Conservation (phyloP, 345 rosid genomes). For the Gossypium ekmanianum region DNA sequence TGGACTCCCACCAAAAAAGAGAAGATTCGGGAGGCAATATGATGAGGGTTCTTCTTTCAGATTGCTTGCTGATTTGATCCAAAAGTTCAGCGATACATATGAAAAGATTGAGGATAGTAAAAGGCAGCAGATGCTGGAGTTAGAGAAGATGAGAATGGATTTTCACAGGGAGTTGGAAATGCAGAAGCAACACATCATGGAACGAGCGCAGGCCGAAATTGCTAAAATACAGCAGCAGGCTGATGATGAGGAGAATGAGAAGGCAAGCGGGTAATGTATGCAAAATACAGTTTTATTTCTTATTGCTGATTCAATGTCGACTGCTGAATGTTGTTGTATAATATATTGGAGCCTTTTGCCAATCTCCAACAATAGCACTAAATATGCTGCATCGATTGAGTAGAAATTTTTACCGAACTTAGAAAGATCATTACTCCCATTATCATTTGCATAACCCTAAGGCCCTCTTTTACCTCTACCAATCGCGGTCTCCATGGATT, state of each 20-base stretch:
- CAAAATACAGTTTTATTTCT: background rate
- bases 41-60: constrained; percentile 55
- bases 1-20: constrained; percentile 73
- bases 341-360: constrained; percentile 13
- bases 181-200: constrained; percentile 82
- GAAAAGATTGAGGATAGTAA: constrained; percentile 86
- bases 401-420: constrained; percentile 17
- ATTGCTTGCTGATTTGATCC: constrained; percentile 76
- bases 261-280: constrained; percentile 49
- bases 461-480: background rate
- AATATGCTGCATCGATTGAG: constrained; percentile 10
- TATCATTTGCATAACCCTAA: background rate
- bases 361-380: background rate
- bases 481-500: background rate
- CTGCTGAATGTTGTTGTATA: constrained; percentile 30
- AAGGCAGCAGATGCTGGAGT: constrained; percentile 75
- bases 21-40: constrained; percentile 47
- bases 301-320: constrained; percentile 8
- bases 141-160: constrained; percentile 94
- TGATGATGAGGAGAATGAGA: constrained; percentile 53
- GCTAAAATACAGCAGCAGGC: constrained; percentile 51
- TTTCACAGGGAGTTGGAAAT: constrained; percentile 80
- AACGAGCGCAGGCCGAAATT: constrained; percentile 73
- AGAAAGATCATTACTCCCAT: constrained; percentile 9
- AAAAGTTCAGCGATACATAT: constrained; percentile 73